Evolutionary conservation across 805 yeast species (phyloP), one percentile per base, ranked within the genome.

Genomic region (Saturnispora sekii): DNA sequence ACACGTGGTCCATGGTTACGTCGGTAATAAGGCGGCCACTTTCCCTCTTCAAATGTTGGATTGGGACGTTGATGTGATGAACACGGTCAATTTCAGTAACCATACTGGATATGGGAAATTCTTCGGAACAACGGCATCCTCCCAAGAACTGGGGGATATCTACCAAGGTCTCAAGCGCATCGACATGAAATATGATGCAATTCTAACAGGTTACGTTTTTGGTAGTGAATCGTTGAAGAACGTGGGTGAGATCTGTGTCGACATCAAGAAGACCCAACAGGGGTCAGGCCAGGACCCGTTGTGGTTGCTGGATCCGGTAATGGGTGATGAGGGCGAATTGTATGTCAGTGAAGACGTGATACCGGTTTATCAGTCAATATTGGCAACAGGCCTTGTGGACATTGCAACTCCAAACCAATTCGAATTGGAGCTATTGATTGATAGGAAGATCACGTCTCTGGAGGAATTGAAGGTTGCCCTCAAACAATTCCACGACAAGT

Each of bases 331-430:
- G 53, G 85, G 85, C 18, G 70, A 72, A 47, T 51, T 83, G 17
- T 83, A 83, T 52, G 93, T 83, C 3, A 73, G 75, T 43, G 59
- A 66, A 48, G 63, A 74, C 43, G 72, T 76, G 30, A 72, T 84
- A 5, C 81, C 94, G 0, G 73, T 72, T 4, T 80, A 81, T 53
- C 66, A 69, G 53, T 51, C 62, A 4, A 64, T 79, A 11, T 56
- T 81, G 28, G 51, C 59, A 15, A 52, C 54, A 35, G 76, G 70
- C 6, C 55, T 50, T 1, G 83, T 88, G 8, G 86, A 84, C 52
- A 65, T 86, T 8, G 76, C 85, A 12, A 89, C 97, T 0, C 97
- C 97, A 3, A 89, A 89, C 60, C 94, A 85, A 59, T 90, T 83
- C 61, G 97, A 89, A 59, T 71, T 83, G 14, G 96, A 88, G 62